phyloP scores from a whole-genome alignment of 208 protist genomes.

The Novymonas esmeraldas region DNA sequence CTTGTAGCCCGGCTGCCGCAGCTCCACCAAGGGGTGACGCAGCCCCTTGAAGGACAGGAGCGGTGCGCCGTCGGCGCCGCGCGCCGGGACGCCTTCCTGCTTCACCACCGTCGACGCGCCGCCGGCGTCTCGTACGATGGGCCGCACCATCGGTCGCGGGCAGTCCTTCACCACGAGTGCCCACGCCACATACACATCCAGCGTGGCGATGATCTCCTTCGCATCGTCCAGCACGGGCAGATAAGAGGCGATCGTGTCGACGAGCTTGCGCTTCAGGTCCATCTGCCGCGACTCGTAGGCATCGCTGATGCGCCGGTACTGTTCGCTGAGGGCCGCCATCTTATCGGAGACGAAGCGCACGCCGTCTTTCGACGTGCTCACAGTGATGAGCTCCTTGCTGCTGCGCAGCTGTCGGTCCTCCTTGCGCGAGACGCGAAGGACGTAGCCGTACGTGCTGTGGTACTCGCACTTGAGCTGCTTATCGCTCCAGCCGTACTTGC shows the following conservation, averaged over 20 bases:
- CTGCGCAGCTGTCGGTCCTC: conserved; percentile 90
- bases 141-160: conserved; percentile 91
- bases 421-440: conserved; percentile 91
- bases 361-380: conserved; percentile 94
- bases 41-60: conserved; percentile 75
- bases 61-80: not conserved
- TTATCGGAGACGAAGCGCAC: conserved; percentile 93
- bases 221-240: conserved; percentile 94
- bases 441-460: conserved; percentile 88
- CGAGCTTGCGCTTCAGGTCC: conserved; percentile 90
- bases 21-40: conserved; percentile 89
- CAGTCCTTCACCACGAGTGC: conserved; percentile 87
- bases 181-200: conserved; percentile 96
- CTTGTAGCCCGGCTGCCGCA: conserved; percentile 76
- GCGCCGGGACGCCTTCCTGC: conserved; percentile 4
- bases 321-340: conserved; percentile 83
- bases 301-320: conserved; percentile 72
- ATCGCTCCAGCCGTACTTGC: conserved; percentile 81
- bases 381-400: conserved; percentile 70
- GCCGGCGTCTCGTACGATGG: conserved; percentile 47
- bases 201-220: conserved; percentile 89
- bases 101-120: conserved; percentile 9
- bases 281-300: conserved; percentile 84
- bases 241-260: conserved; percentile 95
- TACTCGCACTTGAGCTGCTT: conserved; percentile 93